Base-by-base conservation (phyloP, 345 rosid genomes). In the Brassica incana region DNA sequence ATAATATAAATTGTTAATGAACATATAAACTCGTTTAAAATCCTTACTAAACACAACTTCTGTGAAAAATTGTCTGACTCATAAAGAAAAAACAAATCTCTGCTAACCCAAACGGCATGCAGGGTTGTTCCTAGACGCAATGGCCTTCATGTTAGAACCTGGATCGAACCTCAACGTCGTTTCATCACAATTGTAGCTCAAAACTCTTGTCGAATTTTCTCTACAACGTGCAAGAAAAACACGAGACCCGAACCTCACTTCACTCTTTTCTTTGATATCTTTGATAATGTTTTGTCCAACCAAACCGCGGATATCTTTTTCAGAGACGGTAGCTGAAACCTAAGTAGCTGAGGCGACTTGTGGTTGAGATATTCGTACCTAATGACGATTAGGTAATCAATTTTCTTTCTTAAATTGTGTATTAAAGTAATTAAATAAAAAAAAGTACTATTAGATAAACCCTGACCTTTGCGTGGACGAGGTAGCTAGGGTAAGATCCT, bases 191-290 rank as follows among this genome's bases (percentile, higher is more conserved):
- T 30, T 5, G 20, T 74, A 74, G 2, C 52, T 64, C 67, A 72
- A 3, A 14, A 59, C 2, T 23, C 36, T 14, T 23, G 67, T 6
- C n/a, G 18, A 35, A 0, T 36, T 16, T 58, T 36, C 0, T 11
- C 65, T 35, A 5, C 66, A 67, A 23, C 56, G 72, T 0, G 78
- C 56, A 20, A 75, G 72, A 54, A 0, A 54, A 20, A 54, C 15
- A 4, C 16, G 43, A 6, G 43, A 65, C 27, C 56, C 66, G 7
- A 76, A 67, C 2, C 2, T 8, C 11, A 75, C 16, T 75, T 75
- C 66, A 35, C 29, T 67, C 40, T 10, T 36, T 15, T 75, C 72
- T 56, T 75, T 75, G 29, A 75, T n/a, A 36, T 67, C 66, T 52
- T 75, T 10, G 58, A 67, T 56, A 1, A 75, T 56, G 15, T 27